Evolutionary conservation across 768 basidiomycete species (phyloP), one percentile per base, ranked within the genome.

Genomic region (Trametes gibbosa): DNA sequence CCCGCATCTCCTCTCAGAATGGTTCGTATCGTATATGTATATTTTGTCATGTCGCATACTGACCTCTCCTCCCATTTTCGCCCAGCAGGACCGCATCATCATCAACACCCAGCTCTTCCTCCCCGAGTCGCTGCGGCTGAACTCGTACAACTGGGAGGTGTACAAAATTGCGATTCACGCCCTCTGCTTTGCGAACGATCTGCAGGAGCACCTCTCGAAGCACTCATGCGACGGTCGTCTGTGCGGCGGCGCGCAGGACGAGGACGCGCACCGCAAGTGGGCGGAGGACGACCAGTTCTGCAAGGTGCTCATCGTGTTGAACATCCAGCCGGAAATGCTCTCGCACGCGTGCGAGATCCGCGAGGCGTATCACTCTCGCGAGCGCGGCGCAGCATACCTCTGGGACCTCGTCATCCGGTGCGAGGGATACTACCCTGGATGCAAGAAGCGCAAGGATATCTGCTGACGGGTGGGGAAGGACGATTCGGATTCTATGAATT

Each of bases 281-380:
- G 35, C n/a, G 8, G 34, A 50, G 50, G 50, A 50, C 34, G 50
- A 50, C 50, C 34, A 50, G 50, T 21, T 50, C 12, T 50, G 50
- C 35, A 50, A 37, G 50, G 50, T 35, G 34, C 35, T 50, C 35
- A 50, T 50, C 50, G 34, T 24, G 34, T 35, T 50, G 7, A 50
- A 50, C 35, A 50, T 39, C 50, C 35, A 50, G 25, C 34, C 34
- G 19, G 50, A 35, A 21, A n/a, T 35, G 12, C 50, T 50, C n/a
- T 19, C 5, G 21, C 50, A n/a, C n/a, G 21, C 34, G 50, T 24
- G 34, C 34, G 13, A 50, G 14, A 39, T 50, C 19, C 19, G 34
- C 35, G 50, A 25, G 50, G 50, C 35, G 23, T 35, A 50, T 35
- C 34, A 23, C 34, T 50, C 34, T 5, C 19, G 23, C 12, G 21